phyloP scores from a whole-genome alignment of 2,329 filamentous ascomycete species.

The Cordyceps javanica region DNA sequence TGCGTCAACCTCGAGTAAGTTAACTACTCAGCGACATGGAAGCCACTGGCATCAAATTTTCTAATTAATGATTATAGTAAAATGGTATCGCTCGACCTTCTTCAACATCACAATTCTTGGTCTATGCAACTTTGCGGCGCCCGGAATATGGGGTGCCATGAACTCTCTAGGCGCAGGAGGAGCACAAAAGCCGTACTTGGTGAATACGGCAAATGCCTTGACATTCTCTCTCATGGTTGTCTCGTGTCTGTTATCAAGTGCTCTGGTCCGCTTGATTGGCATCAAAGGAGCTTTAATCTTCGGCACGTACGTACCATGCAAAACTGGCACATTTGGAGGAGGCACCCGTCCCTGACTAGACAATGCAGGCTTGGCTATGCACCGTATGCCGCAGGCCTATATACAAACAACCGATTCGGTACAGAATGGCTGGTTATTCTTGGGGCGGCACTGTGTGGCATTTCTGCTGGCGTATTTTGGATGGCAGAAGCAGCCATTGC shows the following conservation, averaged over 20 bases:
- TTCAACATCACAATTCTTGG: constrained; percentile 69
- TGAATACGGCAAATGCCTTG: constrained; percentile 65
- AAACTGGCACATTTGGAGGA: background rate
- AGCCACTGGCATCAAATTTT: background rate
- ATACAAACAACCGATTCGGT: constrained; percentile 65
- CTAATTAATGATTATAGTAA: constrained; percentile 33
- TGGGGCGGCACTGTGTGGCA: constrained; percentile 62
- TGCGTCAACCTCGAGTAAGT: background rate
- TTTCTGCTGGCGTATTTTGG: constrained; percentile 70
- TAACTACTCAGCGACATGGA: background rate
- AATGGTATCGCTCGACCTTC: constrained; percentile 66
- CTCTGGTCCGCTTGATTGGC: constrained; percentile 60
- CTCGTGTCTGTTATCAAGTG: constrained; percentile 59
- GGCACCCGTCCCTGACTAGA: background rate
- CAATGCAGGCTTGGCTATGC: constrained; percentile 54
- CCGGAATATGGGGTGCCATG: constrained; percentile 69
- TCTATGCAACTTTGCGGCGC: constrained; percentile 63
- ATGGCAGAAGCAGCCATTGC: constrained; percentile 69
- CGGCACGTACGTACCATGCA: constrained; percentile 46
- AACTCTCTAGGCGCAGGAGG: constrained; percentile 68
- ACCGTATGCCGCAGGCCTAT: constrained; percentile 64
- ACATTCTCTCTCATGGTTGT: constrained; percentile 70
- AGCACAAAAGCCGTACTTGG: constrained; percentile 55
- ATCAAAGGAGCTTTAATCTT: constrained; percentile 67
- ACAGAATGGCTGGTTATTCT: constrained; percentile 63